Conservation (phyloP, 768 basidiomycete genomes). For the Chlorophyllum brunneum region DNA sequence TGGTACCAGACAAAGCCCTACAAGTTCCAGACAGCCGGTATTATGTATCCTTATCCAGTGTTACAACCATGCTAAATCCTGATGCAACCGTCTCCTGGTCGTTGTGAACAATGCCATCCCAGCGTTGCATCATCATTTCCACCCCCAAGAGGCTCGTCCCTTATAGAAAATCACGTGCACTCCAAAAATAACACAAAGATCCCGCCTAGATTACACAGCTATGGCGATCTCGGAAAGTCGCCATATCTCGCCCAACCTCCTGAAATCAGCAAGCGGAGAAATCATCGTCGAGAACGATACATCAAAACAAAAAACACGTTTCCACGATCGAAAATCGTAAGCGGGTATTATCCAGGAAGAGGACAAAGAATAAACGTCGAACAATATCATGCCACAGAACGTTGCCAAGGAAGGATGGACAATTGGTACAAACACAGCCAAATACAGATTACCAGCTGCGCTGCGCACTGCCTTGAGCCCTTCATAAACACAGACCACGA, state of each 20-base stretch:
- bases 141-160: too few relatives aligned
- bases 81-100: conserved; percentile 3
- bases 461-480: conserved; percentile 5
- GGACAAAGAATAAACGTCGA: neutral
- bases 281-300: too few relatives aligned
- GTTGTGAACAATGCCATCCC: neutral
- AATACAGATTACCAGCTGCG: neutral
- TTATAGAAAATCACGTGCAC: neutral
- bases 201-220: too few relatives aligned
- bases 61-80: neutral
- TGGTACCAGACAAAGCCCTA: conserved; percentile 39
- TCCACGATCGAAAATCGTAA: too few relatives aligned
- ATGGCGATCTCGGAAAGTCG: too few relatives aligned
- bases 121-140: too few relatives aligned
- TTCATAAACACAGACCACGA: conserved; percentile 2
- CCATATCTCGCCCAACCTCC: too few relatives aligned
- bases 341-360: neutral
- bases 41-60: neutral
- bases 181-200: neutral
- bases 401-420: neutral
- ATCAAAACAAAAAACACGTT: too few relatives aligned
- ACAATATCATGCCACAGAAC: neutral
- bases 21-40: conserved; percentile 6
- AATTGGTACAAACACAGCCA: conserved; percentile 5
- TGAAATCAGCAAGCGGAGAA: too few relatives aligned